Evolutionary conservation across 495 filamentous ascomycete genomes (phyloP).

Genomic region (Aspergillus nanangensis): DNA sequence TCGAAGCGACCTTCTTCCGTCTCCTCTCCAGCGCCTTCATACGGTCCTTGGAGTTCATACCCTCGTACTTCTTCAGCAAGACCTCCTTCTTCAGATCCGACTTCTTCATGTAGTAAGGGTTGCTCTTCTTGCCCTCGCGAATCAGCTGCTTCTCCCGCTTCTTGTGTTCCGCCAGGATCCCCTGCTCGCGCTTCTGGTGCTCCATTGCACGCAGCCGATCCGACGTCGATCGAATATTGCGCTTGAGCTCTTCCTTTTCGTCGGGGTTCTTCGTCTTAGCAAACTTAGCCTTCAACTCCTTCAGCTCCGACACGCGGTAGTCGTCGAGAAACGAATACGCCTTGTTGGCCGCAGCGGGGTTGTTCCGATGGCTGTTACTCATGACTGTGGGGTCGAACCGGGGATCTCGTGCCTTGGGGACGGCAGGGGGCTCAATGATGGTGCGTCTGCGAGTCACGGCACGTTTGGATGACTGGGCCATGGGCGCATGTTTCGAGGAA

Average conservation of each 20-base stretch:
- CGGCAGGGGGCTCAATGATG: conserved; percentile 51
- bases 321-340: conserved; percentile 84
- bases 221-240: conserved; percentile 62
- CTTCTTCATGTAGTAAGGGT: conserved; percentile 87
- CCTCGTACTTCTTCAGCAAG: conserved; percentile 70
- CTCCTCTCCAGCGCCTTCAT: conserved; percentile 75
- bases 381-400: conserved; percentile 67
- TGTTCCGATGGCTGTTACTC: conserved; percentile 22
- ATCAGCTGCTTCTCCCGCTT: conserved; percentile 79
- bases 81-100: conserved; percentile 82
- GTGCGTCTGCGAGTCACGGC: conserved; percentile 75
- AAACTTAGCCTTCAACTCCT: conserved; percentile 60
- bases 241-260: conserved; percentile 62
- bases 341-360: conserved; percentile 50
- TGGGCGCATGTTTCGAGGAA: conserved; percentile 81
- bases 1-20: conserved; percentile 75
- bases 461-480: conserved; percentile 72
- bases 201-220: conserved; percentile 63
- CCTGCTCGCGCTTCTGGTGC: conserved; percentile 59
- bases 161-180: conserved; percentile 66
- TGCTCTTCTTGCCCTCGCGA: conserved; percentile 83
- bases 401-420: conserved; percentile 65
- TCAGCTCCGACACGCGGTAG: conserved; percentile 76
- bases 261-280: conserved; percentile 58
- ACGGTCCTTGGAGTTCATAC: conserved; percentile 76